Conservation (phyloP, 2,329 filamentous ascomycete species). For the Pseudogymnoascus sp. region DNA sequence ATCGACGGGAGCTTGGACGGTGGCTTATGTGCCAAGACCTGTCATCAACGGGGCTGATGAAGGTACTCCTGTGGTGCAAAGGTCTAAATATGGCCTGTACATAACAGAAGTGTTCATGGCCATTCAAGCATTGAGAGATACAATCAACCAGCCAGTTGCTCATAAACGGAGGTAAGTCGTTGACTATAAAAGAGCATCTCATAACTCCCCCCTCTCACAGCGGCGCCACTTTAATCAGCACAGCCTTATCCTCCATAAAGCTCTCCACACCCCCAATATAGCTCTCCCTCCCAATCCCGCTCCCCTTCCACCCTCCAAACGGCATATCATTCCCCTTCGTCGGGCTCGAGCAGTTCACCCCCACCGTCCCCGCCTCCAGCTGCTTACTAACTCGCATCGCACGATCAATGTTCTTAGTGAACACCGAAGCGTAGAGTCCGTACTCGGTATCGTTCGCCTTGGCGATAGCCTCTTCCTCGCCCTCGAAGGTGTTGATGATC, state of each 20-base stretch:
- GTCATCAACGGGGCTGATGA: not conserved
- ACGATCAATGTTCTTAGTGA: conserved; percentile 45
- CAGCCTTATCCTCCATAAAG: conserved; percentile 22
- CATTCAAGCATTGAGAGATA: too few species aligned
- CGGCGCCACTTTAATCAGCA: conserved; percentile 18
- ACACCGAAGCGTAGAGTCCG: conserved; percentile 50
- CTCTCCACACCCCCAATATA: conserved; percentile 17
- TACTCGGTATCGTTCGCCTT: conserved; percentile 58
- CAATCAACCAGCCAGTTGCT: too few species aligned
- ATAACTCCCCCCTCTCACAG: not conserved
- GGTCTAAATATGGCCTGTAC: too few species aligned
- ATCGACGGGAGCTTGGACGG: not conserved
- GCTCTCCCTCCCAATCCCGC: conserved; percentile 20
- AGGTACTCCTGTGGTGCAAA: not conserved
- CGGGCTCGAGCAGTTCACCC: conserved; percentile 25
- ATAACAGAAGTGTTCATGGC: too few species aligned
- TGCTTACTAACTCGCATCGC: conserved; percentile 38
- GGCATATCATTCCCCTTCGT: conserved; percentile 17
- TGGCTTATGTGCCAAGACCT: not conserved
- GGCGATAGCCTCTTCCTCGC: conserved; percentile 49
- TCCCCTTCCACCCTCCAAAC: conserved; percentile 22
- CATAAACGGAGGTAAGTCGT: not conserved
- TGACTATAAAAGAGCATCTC: not conserved
- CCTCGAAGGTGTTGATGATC: conserved; percentile 42
- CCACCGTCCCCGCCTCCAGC: conserved; percentile 42